phyloP scores from a whole-genome alignment of 1,139 yeast species.

The Blastobotrys persicus region DNA sequence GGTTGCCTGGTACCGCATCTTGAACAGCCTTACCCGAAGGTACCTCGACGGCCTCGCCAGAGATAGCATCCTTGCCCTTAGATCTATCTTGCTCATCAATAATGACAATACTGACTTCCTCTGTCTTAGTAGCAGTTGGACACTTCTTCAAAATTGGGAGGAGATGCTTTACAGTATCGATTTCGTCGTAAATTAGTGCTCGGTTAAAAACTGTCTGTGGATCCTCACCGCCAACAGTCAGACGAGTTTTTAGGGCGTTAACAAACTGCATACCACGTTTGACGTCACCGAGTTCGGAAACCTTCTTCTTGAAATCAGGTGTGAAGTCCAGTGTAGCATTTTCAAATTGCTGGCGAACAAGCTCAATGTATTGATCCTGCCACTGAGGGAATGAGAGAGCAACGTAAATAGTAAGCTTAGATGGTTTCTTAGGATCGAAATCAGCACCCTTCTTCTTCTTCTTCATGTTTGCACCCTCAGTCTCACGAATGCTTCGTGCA shows the following conservation, averaged over 20 bases:
- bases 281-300: conserved; percentile 49
- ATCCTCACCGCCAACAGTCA: conserved; percentile 47
- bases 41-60: conserved; percentile 71
- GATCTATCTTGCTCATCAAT: conserved; percentile 52
- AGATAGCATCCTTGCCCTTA: conserved; percentile 59
- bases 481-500: conserved; percentile 84
- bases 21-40: conserved; percentile 67
- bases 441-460: conserved; percentile 81
- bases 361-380: conserved; percentile 85
- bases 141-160: conserved; percentile 56
- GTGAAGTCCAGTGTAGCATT: conserved; percentile 32
- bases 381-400: conserved; percentile 90
- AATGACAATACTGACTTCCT: conserved; percentile 57
- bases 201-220: conserved; percentile 82
- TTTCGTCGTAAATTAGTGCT: conserved; percentile 78
- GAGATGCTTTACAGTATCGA: conserved; percentile 57
- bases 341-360: conserved; percentile 78
- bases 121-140: conserved; percentile 59
- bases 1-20: conserved; percentile 88
- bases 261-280: conserved; percentile 98
- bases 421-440: conserved; percentile 70
- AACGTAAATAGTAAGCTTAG: conserved; percentile 66
- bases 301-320: conserved; percentile 39
- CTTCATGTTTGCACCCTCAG: conserved; percentile 84
- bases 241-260: conserved; percentile 75